Conservation (phyloP, 176 grass and related monocot genomes). For the Bromus sterilis region DNA sequence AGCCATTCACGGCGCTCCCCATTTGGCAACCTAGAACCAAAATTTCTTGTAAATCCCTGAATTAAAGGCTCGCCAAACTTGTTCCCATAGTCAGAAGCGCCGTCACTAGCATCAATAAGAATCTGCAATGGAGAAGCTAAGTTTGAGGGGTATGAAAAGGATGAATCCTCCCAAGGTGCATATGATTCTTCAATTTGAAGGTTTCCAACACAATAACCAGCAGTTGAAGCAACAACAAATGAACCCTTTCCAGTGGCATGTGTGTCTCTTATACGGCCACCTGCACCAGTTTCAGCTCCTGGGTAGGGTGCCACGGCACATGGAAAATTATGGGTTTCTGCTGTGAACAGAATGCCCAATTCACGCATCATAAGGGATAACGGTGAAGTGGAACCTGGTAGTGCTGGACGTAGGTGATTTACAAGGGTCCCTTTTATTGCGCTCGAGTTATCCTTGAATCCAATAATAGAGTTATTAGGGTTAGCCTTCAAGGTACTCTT, state of each 20-base stretch:
- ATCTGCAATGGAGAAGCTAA: constrained; percentile 79
- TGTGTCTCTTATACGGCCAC: constrained; percentile 85
- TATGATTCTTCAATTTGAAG: constrained; percentile 64
- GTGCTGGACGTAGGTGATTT: constrained; percentile 52
- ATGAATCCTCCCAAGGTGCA: constrained; percentile 81
- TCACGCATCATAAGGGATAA: constrained; percentile 40
- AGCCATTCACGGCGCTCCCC: constrained; percentile 74
- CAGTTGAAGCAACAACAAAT: constrained; percentile 78
- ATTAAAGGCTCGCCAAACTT: constrained; percentile 95
- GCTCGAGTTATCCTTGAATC: constrained; percentile 92
- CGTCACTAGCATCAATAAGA: constrained; percentile 77
- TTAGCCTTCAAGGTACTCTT: constrained; percentile 79
- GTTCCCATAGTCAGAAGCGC: constrained; percentile 94
- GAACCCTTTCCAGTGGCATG: constrained; percentile 87
- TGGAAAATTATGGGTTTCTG: constrained; percentile 94
- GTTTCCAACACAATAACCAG: constrained; percentile 89
- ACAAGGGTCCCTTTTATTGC: constrained; percentile 75
- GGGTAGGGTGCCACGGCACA: constrained; percentile 88
- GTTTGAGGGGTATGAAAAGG: constrained; percentile 68
- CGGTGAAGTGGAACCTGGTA: constrained; percentile 50
- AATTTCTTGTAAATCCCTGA: constrained; percentile 79
- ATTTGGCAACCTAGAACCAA: constrained; percentile 69
- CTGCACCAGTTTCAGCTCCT: constrained; percentile 79
- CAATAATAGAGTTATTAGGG: constrained; percentile 78
- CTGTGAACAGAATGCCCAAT: constrained; percentile 80